Percentiles rank a stretch among this genome's conserved stretches.
phyloP scores from a whole-genome alignment of 768 basidiomycete species.

The Phanerochaete carnosa region DNA sequence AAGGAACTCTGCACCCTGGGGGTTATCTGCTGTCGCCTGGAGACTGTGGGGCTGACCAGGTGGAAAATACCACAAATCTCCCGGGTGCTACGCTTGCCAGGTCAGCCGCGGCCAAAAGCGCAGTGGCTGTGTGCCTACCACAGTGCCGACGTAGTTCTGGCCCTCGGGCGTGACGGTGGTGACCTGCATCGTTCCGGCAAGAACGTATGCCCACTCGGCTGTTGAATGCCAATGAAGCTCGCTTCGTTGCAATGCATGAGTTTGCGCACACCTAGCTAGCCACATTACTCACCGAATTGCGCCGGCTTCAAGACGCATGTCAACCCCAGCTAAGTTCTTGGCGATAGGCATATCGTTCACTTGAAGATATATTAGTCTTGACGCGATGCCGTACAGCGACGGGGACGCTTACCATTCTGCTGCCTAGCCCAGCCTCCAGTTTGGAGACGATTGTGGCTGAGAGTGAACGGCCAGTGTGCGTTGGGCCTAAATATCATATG shows the following conservation, averaged over 20 bases:
- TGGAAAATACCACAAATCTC: constrained; percentile 35
- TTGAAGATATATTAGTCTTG: constrained; percentile 17
- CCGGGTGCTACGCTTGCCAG: constrained; percentile 15
- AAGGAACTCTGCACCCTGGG: constrained; percentile 31
- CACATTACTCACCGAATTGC: constrained; percentile 21
- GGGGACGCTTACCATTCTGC: constrained; percentile 39
- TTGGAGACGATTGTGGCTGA: constrained; percentile 55
- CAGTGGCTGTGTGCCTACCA: constrained; percentile 2
- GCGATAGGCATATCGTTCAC: constrained; percentile 50
- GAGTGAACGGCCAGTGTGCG: constrained; percentile 54
- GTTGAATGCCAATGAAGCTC: constrained; percentile 36
- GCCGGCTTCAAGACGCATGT: constrained; percentile 31
- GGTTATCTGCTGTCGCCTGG: constrained; percentile 29
- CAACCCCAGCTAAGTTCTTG: constrained; percentile 30
- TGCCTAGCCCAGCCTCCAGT: constrained; percentile 60
- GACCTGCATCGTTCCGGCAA: constrained; percentile 22
- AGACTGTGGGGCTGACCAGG: constrained; percentile 35
- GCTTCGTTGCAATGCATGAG: constrained; percentile 4
- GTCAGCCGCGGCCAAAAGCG: neutral
- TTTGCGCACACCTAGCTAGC: neutral
- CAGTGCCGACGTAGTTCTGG: constrained; percentile 22
- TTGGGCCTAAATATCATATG: constrained; percentile 31
- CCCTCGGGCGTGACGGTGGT: constrained; percentile 24
- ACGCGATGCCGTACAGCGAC: neutral
- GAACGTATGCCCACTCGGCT: constrained; percentile 32